Evolutionary conservation across 768 basidiomycete genomes (phyloP), one percentile per base, ranked within the genome.

Genomic region (Auricularia sp.): DNA sequence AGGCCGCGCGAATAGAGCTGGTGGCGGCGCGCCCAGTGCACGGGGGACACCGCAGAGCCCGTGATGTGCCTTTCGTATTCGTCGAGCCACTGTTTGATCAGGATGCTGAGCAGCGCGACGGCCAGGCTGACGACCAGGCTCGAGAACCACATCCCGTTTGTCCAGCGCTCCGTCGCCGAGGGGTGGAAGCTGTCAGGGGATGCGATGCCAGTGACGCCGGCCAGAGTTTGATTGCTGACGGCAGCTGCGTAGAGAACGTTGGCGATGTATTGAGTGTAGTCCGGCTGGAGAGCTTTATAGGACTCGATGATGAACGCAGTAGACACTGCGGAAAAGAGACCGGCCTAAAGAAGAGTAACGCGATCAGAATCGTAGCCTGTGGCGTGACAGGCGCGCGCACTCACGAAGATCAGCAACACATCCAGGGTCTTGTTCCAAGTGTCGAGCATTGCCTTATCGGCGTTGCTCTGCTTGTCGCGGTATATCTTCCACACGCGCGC

Each of bases 301-400:
- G 67, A 68, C 36, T 68, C 68, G 39, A 65, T 13, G 3, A 68
- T 34, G 47, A 68, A 67, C 3, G 64, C 58, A 24, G 67, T 65
- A 37, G 63, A 33, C 1, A 64, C 59, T 4, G 62, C n/a, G 1
- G 68, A 61, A 47, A 68, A 68, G 3, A 68, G 47, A 10, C 67
- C 68, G 1, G 68, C 64, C 68, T 68, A 24, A 7, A 3, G 6
- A 29, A 29, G 29, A 2, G 29, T 29, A 29, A 2, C 29, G 29
- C 29, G 29, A 29, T 29, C 29, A 29, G 29, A 29, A 29, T 2
- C 29, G 29, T 29, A 29, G 29, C 2, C 29, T 29, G 29, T 29
- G 29, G 29, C 29, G 2, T 29, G 29, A 29, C 29, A 29, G 29
- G 29, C 29, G 29, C 29, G 29, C 29, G 29, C 29, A 54, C 64